A percentile compares a stretch with the other conserved stretches of the same genome.
Conservation (phyloP, 257 asterid genomes). For the Parsonsia alboflavescens region DNA sequence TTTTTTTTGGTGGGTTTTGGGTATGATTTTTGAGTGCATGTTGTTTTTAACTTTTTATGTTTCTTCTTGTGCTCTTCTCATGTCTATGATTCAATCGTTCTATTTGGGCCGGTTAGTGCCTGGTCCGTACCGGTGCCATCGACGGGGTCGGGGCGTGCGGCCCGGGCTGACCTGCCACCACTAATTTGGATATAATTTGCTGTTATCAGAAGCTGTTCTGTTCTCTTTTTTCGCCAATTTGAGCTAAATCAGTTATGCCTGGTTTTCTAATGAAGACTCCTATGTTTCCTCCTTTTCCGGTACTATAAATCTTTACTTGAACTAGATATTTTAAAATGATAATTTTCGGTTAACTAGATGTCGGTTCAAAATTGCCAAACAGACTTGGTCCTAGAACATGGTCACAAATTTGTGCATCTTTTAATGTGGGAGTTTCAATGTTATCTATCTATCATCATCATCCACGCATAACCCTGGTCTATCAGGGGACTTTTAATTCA, state of each 20-base stretch:
- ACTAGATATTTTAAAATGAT: not conserved
- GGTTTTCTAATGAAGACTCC: not conserved
- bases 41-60: not conserved
- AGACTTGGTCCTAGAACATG: not conserved
- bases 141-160: too few relatives aligned
- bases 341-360: not conserved
- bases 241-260: not conserved
- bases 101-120: too few relatives aligned
- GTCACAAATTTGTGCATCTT: not conserved
- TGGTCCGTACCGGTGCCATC: too few relatives aligned
- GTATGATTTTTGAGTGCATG: not conserved
- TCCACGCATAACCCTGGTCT: not conserved
- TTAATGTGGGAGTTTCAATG: not conserved
- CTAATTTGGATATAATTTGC: not conserved
- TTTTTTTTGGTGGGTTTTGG: not conserved
- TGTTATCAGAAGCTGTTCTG: not conserved
- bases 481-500: not conserved
- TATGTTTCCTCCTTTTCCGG: not conserved
- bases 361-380: not conserved
- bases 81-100: too few relatives aligned
- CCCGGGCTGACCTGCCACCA: too few relatives aligned
- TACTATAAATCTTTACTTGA: not conserved
- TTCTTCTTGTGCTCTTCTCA: not conserved
- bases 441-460: not conserved
- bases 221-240: not conserved